Conservation (phyloP, 1,284 basidiomycete genomes). For the Leccinum subatratum region DNA sequence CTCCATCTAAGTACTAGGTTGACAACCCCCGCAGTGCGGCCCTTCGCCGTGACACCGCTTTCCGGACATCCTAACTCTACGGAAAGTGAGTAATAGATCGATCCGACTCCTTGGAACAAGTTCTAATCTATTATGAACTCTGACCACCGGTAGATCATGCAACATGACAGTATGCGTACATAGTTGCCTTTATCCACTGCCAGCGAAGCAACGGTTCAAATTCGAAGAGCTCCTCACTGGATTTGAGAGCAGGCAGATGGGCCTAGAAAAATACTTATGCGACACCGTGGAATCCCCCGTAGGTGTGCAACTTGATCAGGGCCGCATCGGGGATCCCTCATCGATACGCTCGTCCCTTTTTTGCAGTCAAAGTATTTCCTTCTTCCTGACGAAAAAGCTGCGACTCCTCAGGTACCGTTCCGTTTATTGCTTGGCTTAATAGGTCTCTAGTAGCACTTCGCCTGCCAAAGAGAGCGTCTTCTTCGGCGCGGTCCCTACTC, state of each 20-base stretch:
- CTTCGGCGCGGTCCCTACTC: conserved; percentile 4
- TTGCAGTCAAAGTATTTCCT: background rate
- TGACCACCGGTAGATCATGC: background rate
- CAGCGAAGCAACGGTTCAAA: background rate
- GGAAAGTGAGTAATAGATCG: background rate
- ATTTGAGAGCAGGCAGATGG: background rate
- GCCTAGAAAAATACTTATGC: background rate
- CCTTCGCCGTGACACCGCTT: background rate
- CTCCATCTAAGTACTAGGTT: background rate
- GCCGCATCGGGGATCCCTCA: background rate
- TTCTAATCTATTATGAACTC: background rate
- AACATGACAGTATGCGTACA: background rate
- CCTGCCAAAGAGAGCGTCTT: conserved; percentile 21
- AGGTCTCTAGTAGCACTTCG: background rate
- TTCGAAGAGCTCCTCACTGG: background rate
- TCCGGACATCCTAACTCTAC: background rate
- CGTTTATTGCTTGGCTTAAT: background rate
- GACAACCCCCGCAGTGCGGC: background rate
- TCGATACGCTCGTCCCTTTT: background rate
- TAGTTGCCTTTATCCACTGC: background rate
- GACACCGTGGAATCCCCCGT: background rate
- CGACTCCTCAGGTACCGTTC: background rate
- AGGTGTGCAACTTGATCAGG: background rate
- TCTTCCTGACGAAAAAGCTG: background rate
- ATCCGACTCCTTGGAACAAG: background rate